Conservation (phyloP, 2,329 filamentous ascomycete genomes). For the Colletotrichum echinochloae region DNA sequence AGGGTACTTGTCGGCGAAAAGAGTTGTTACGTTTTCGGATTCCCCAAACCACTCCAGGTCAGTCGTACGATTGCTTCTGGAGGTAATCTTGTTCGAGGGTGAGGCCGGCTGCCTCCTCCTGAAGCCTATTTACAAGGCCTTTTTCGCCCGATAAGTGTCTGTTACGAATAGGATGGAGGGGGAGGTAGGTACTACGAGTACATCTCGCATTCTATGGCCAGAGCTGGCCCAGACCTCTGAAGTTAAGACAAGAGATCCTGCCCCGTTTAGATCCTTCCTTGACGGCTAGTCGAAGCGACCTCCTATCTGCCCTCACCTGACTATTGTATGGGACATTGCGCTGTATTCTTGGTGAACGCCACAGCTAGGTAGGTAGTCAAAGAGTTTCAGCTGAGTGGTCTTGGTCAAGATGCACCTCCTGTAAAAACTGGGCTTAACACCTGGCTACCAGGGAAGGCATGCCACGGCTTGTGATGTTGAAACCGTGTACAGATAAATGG, state of each 20-base stretch:
- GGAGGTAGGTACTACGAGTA: no score
- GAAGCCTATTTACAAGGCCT: no score
- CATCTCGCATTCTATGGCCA: no score
- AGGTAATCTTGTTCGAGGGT: no score
- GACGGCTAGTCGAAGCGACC: not conserved
- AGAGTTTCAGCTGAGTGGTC: not conserved
- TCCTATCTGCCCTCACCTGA: not conserved
- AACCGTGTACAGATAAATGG: not conserved
- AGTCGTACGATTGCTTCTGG: no score
- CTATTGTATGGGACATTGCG: not conserved
- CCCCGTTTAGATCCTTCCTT: not conserved
- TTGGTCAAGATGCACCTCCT: not conserved
- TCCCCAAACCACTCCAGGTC: not conserved
- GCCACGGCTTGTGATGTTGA: not conserved
- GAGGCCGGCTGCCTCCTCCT: no score
- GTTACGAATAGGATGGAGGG: no score
- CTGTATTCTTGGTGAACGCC: not conserved
- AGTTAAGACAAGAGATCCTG: conserved; percentile 3
- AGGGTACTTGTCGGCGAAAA: no score
- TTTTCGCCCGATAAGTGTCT: no score
- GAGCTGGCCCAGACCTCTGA: not conserved
- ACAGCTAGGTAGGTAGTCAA: not conserved
- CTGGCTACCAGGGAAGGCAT: not conserved
- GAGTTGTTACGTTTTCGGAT: not conserved
- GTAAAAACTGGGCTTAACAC: no score